phyloP scores from a whole-genome alignment of 208 protist species.

The Acanthamoeba royreba region DNA sequence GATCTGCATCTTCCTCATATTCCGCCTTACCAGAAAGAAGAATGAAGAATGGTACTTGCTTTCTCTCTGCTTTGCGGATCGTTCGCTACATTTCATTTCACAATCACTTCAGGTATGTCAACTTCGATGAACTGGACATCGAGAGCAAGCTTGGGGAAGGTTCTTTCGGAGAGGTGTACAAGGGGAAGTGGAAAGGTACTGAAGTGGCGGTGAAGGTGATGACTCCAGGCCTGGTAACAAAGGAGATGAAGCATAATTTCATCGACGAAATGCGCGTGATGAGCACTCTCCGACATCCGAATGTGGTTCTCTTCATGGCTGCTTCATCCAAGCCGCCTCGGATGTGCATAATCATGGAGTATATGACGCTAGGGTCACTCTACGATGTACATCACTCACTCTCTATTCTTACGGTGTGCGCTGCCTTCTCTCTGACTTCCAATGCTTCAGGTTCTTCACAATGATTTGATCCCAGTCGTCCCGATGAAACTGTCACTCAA shows the following conservation, averaged over 20 bases:
- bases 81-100: too few species aligned
- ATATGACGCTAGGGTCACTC: neutral
- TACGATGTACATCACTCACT: neutral
- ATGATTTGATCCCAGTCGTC: neutral
- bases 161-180: constrained; percentile 15
- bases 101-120: neutral
- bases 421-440: too few species aligned
- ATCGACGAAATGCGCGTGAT: neutral
- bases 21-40: neutral
- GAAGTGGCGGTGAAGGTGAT: constrained; percentile 31
- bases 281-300: constrained; percentile 30
- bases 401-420: too few species aligned
- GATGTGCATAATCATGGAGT: constrained; percentile 41
- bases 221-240: neutral
- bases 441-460: neutral
- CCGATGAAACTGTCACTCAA: neutral
- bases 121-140: constrained; percentile 17
- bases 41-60: constrained; percentile 10
- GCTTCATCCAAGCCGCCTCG: constrained; percentile 7
- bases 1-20: neutral
- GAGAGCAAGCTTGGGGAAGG: neutral
- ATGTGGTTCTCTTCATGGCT: constrained; percentile 4
- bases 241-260: neutral
- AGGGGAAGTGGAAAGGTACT: constrained; percentile 5
- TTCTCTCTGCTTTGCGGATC: too few species aligned